Evolutionary conservation across 352 stramenopile genomes (phyloP), one percentile per base, ranked within the genome.

Genomic region (Globisporangium paddicum): DNA sequence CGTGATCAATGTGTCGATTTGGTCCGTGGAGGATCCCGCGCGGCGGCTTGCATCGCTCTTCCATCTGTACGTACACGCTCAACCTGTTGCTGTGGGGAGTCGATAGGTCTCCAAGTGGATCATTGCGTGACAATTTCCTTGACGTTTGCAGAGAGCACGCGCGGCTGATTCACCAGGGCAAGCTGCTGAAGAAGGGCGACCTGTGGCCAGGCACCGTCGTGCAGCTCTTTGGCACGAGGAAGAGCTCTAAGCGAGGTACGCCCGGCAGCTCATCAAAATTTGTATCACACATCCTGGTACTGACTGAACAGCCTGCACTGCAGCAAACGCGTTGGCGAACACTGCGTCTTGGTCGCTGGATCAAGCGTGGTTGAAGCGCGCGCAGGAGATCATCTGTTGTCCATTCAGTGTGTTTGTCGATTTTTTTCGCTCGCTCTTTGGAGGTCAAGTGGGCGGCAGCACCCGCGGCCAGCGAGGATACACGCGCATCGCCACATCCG

Each of bases 121-220:
- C 25, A 45, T 14, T 21, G 6, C 38, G 23, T 6, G 37, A n/a
- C 21, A 8, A 35, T 52, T 25, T 16, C 40, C 23, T 42, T 58
- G 5, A 46, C 14, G 25, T 19, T 21, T 54, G 25, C 28, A 93
- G 83, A 25, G 71, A 92, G 30, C 79, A 90, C 23, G 82, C 85
- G 40, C 72, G 80, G 30, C 62, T 94, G 18, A 88, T 94, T 35
- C 75, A 94, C 58, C 75, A 82, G 30, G 85, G 85, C 14, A 92
- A 91, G 71, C 46, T 94, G 37, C 68, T 94, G 35, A 89, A 91
- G 71, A 90, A 82, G 47, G 82, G 80, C 0, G 85, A 94, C 32
- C 75, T 92, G 16, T 94, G 85, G 85, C 85, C 85, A 14, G 82
- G 85, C 28, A 77, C 79, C 0, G 74, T 90, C 21, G 82, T 94